phyloP scores from a whole-genome alignment of 1,139 yeast species.

The Lodderomyces theae region DNA sequence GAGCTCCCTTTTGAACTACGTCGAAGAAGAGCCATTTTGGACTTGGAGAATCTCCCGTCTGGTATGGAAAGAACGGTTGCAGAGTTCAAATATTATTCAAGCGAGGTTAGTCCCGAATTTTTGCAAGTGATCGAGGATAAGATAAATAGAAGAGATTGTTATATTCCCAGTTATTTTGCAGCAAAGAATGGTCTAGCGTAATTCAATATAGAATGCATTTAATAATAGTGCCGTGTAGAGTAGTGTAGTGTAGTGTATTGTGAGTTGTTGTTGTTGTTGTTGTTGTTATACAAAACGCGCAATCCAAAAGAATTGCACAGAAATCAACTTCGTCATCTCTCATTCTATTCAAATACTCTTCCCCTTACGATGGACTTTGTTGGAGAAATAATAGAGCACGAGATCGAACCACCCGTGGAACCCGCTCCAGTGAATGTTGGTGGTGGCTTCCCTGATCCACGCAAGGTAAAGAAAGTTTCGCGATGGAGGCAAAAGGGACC shows the following conservation, averaged over 20 bases:
- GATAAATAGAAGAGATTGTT: slow-evolving; percentile 14
- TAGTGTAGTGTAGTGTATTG: too few relatives aligned
- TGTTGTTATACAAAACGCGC: too few relatives aligned
- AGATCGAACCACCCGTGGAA: slow-evolving; percentile 36
- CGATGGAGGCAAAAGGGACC: slow-evolving; percentile 22
- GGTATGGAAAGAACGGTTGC: slow-evolving; percentile 6
- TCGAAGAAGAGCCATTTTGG: slow-evolving; percentile 9
- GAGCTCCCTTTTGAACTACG: slow-evolving; percentile 22
- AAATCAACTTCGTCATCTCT: neutral
- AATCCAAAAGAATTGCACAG: neutral
- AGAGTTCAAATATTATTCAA: slow-evolving; percentile 14
- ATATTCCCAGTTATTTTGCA: slow-evolving; percentile 10
- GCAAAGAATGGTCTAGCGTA: neutral
- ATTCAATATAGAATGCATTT: neutral
- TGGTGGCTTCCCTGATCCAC: slow-evolving; percentile 46
- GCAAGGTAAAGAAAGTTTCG: slow-evolving; percentile 23
- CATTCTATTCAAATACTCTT: too few relatives aligned
- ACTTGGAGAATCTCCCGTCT: slow-evolving; percentile 4
- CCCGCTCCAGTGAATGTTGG: slow-evolving; percentile 15
- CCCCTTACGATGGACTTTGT: slow-evolving; percentile 67
- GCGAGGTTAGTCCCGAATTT: slow-evolving; percentile 21
- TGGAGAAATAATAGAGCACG: slow-evolving; percentile 75
- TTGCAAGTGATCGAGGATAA: slow-evolving; percentile 18
- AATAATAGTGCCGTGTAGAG: too few relatives aligned
- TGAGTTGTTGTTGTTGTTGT: too few relatives aligned